Evolutionary conservation across 139 green algal species (phyloP).

Genomic region (Chlamydomonas sphaeroides): DNA sequence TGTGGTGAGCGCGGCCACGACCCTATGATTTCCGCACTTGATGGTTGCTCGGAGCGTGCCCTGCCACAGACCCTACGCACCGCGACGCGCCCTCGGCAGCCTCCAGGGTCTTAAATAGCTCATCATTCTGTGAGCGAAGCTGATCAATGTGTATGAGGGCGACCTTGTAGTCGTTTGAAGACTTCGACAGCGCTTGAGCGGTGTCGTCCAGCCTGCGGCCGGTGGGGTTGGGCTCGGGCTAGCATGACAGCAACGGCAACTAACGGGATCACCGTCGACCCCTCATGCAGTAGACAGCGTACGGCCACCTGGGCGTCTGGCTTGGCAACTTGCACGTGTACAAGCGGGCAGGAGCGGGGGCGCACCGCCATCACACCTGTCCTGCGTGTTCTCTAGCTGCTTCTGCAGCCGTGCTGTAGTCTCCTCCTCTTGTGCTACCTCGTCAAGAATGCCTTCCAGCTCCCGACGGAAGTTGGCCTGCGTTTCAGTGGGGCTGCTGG

Average conservation of each 20-base stretch:
- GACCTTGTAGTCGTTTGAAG: background rate
- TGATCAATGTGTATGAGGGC: slow-evolving; percentile 10
- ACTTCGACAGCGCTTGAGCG: background rate
- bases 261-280: no score
- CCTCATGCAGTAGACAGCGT: no score
- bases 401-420: background rate
- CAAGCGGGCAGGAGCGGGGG: no score
- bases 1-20: no score
- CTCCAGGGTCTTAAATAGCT: slow-evolving; percentile 35
- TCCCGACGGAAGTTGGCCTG: slow-evolving; percentile 42
- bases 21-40: no score
- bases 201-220: slow-evolving; percentile 14
- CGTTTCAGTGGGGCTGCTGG: background rate
- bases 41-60: no score
- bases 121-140: slow-evolving; percentile 14
- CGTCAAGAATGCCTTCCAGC: slow-evolving; percentile 31
- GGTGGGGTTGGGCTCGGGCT: no score
- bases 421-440: slow-evolving; percentile 36
- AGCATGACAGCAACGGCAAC: no score
- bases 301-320: no score
- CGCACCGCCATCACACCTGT: no score
- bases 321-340: background rate
- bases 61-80: no score
- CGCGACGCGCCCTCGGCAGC: slow-evolving; percentile 30
- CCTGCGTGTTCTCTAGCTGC: slow-evolving; percentile 16